Evolutionary conservation across 768 basidiomycete genomes (phyloP), one percentile per base, ranked within the genome.

Genomic region (Agaricus subrufescens): DNA sequence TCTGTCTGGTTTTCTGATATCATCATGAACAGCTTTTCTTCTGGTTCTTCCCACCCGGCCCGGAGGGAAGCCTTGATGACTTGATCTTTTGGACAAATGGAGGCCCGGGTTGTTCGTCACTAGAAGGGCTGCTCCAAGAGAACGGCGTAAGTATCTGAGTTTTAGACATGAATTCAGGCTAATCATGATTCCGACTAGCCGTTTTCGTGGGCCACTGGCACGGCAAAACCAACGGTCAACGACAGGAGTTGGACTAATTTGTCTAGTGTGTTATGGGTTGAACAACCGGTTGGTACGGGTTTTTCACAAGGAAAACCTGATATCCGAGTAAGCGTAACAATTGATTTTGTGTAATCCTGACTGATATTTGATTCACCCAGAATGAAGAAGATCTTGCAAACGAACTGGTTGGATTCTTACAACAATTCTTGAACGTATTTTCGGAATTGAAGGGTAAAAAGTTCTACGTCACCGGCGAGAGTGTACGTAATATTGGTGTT

Each of bases 41-140:
- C 71, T 90, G 89, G 88, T 86, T 89, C 70, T 90, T 89, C 73
- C 89, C 89, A 52, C 86, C 88, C 1, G 87, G 86, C 3, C 85
- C 86, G 0, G 71, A 82, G 61, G 89, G 87, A 19, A 86, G 83
- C 60, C 64, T 79, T 3, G 86, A 91, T 62, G 87, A 90, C 63
- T 63, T 91, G 44, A 85, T 90, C 31, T 87, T 89, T 68, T 90
- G 88, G 87, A 87, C 84, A 4, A 89, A 89, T 60, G 88, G 88
- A n/a, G 87, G 89, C 1, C 89, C 88, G 0, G 87, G 89, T 29
- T 89, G 88, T 62, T 88, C 86, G 10, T 86, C 87, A 1, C 71
- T 90, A 0, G 83, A 87, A 64, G 89, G 87, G 15, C 67, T 85
- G 37, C 64, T 90, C 3, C 84, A 89, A 65, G 89, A 90, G 64